phyloP scores from a whole-genome alignment of 371 early-diverging fungal species.

The Mortierella sp. region DNA sequence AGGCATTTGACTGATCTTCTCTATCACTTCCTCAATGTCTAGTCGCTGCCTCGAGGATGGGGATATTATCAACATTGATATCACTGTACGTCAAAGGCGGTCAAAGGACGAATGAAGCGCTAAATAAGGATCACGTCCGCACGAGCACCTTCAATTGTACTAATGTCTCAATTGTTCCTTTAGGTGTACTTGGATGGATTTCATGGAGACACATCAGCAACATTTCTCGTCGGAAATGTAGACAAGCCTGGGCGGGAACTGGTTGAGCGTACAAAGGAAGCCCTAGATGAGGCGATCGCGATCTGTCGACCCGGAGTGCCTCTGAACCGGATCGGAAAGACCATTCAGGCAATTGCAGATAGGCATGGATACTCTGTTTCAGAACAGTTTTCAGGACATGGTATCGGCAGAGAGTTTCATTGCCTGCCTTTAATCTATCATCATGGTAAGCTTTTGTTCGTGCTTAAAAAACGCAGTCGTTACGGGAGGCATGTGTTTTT shows the following conservation, averaged over 20 bases:
- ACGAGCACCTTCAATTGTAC: not conserved
- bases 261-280: conserved; percentile 78
- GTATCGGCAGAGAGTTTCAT: conserved; percentile 85
- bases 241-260: conserved; percentile 76
- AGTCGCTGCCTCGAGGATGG: conserved; percentile 81
- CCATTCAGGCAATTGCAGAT: conserved; percentile 75
- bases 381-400: conserved; percentile 90
- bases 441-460: conserved; percentile 60
- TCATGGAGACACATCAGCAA: conserved; percentile 91
- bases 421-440: conserved; percentile 74
- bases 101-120: not conserved
- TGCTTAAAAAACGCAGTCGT: not conserved
- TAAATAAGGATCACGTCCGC: not conserved
- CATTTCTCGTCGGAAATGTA: conserved; percentile 86
- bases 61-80: conserved; percentile 93
- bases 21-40: not conserved
- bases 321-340: conserved; percentile 78
- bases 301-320: conserved; percentile 85
- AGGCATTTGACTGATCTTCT: not conserved
- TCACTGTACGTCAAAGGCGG: conserved; percentile 65
- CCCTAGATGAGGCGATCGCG: conserved; percentile 82
- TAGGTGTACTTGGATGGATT: conserved; percentile 82
- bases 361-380: conserved; percentile 76
- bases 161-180: not conserved
- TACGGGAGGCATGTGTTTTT: not conserved